phyloP scores from a whole-genome alignment of 1,139 yeast genomes.

The Protomyces inundatus region DNA sequence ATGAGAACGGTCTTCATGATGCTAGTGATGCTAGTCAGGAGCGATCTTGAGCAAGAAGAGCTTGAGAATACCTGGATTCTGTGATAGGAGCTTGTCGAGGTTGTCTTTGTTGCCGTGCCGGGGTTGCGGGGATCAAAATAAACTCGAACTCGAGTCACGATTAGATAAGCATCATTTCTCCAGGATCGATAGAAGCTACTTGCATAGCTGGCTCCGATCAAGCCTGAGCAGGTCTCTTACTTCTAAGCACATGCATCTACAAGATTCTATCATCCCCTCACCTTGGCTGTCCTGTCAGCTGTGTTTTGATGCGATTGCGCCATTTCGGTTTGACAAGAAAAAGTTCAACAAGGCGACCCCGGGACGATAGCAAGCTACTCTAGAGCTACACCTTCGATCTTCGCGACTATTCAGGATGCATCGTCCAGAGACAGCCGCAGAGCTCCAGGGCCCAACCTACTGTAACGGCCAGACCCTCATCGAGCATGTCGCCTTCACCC shows the following conservation, averaged over 20 bases:
- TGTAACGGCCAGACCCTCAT: constrained; percentile 62
- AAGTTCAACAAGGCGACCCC: no score
- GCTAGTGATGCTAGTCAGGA: neutral
- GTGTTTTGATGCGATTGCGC: neutral
- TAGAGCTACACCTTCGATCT: no score
- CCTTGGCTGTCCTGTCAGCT: neutral
- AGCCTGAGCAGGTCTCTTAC: no score
- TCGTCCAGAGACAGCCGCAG: constrained; percentile 44
- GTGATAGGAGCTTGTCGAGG: neutral
- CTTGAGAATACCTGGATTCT: neutral
- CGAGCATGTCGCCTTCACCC: constrained; percentile 60
- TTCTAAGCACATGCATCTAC: no score
- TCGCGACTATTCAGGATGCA: neutral
- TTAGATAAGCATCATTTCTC: no score
- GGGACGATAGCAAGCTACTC: no score
- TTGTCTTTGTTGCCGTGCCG: neutral
- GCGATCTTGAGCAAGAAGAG: neutral
- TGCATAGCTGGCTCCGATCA: no score
- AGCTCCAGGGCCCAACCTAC: constrained; percentile 48
- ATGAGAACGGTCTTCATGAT: constrained; percentile 47
- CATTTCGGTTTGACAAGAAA: neutral
- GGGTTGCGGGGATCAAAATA: no score
- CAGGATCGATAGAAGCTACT: no score
- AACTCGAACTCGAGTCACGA: no score
- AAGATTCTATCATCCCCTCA: no score